Evolutionary conservation across 768 basidiomycete genomes (phyloP), one percentile per base, ranked within the genome.

Genomic region (Mycena venus): DNA sequence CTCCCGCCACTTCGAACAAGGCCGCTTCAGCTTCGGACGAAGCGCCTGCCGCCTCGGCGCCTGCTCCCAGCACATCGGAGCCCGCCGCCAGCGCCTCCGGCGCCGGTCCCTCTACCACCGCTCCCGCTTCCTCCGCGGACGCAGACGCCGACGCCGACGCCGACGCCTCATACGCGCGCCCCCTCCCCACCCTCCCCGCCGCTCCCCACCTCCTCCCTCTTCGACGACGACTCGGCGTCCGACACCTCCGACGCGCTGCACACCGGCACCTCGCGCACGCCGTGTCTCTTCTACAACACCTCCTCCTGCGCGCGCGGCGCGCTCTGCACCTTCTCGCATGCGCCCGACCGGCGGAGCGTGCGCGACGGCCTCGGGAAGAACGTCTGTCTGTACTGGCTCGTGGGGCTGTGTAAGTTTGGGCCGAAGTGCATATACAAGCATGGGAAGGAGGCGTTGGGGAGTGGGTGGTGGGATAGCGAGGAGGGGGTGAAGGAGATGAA

Each of bases 351-450:
- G 68, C 69, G 72, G 44, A 73, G 74, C 38, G 73, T 75, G 47
- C 60, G 78, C 27, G 78, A 79, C 42, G 68, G 62, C 2, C 51
- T 79, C 23, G 85, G 86, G 6, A 81, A 84, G 62, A 87, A 88
- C 64, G 86, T 88, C 21, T 88, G 86, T 71, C 44, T 82, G 10
- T 82, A 81, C 73, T 83, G 79, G 72, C 74, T 87, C 25, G 74
- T 86, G 19, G 82, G 79, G 11, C 40, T 67, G 6, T 86, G 86
- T 81, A 81, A 80, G 70, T 86, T 83, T 75, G 79, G 79, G 34
- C 70, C 74, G 10, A 79, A 78, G 36, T 87, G 86, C 74, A 79
- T 76, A 11, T 86, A 87, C 65, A 59, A 79, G 65, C 87, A 88
- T 71, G 62, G 49, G 17, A 27, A 64, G 51, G 71, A 78, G 60